Evolutionary conservation across 768 basidiomycete genomes (phyloP), one percentile per base, ranked within the genome.

Genomic region (Tricholoma bakamatsutake): DNA sequence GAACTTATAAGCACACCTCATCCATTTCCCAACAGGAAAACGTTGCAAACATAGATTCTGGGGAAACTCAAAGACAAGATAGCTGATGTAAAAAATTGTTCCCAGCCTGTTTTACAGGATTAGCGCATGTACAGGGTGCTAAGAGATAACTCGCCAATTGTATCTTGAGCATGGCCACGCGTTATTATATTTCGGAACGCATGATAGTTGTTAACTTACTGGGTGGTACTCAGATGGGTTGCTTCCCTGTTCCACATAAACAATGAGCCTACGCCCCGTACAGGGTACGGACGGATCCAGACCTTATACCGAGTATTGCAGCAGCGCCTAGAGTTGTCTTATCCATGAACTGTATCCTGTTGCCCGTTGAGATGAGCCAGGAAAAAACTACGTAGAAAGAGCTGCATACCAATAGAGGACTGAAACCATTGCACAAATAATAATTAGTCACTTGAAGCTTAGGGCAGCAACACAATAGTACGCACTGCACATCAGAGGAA

Each of bases 11-110:
- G 54, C 72, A 28, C 56, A 80, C 87, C 86, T 88, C 83, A 90
- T 86, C 87, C 87, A 90, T 77, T 80, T 87, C 9, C 83, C 87
- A 7, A 90, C 87, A 0, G 87, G 87, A 62, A 87, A 88, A 15
- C 80, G 77, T 59, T 89, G 87, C 5, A 90, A 72, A 0, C 80
- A 83, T 8, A 88, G 67, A 61, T 88, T 88, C 65, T 88, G 88
- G 0, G 87, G 88, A 59, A 85, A 87, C 62, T 88, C 85, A 59
- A 90, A 88, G 8, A 74, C 61, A 10, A 89, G 77, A 61, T 88
- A 88, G 62, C 82, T 80, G 50, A 89, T 65, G 61, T 88, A 89
- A 65, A 88, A 88, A 35, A 88, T 79, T 4, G 87, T 88, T 12
- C 87, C 87, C 7, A 89, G 80, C 87, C 86, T 87, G 49, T 10